Base-by-base conservation (phyloP, 108 stramenopile genomes). In the Craspedostauros australis region DNA sequence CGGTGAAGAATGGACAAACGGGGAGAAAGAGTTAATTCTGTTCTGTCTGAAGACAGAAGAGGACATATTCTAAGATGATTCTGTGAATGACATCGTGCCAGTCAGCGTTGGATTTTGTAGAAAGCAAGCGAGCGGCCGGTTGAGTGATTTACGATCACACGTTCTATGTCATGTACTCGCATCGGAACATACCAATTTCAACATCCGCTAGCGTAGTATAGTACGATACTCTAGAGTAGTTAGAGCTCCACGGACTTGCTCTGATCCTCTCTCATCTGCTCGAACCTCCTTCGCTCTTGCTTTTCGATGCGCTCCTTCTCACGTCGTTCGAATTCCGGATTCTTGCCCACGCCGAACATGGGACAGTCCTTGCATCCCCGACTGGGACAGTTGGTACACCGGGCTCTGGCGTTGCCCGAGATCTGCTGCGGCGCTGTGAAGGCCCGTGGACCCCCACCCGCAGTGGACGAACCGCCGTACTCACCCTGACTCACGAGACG, bases 201-300 rank as follows among this genome's bases (percentile, higher is more conserved):
- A n/a, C n/a, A n/a, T n/a, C n/a, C n/a, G n/a, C n/a, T n/a, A n/a
- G n/a, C n/a, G n/a, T n/a, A n/a, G n/a, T n/a, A n/a, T n/a, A n/a
- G n/a, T n/a, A n/a, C n/a, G n/a, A n/a, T n/a, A n/a, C 34, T 36
- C 34, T 36, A 36, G 14, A 36, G 34, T 19, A 30, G 5, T 45
- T 87, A 96, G 64, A 98, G 75, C 23, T 98, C 95, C 23, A 79
- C 94, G 59, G 85, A 88, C 75, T 92, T 96, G 53, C 94, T 76
- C 57, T 88, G 75, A 7, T 84, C 77, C 62, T 91, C 91, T 58
- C 87, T 75, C 66, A 89, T 63, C 27, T 87, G 64, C 57, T 74
- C 54, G 22, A 80, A 73, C 55, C 78, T 72, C 16, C 79, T 77
- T 46, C 73, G 64, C 39, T 77, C 77, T 3, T 50, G 16, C 30